Percentiles rank a stretch among this genome's conserved stretches.
Evolutionary conservation across 2,329 filamentous ascomycete genomes (phyloP).

Genomic region (Scedosporium minutisporum): DNA sequence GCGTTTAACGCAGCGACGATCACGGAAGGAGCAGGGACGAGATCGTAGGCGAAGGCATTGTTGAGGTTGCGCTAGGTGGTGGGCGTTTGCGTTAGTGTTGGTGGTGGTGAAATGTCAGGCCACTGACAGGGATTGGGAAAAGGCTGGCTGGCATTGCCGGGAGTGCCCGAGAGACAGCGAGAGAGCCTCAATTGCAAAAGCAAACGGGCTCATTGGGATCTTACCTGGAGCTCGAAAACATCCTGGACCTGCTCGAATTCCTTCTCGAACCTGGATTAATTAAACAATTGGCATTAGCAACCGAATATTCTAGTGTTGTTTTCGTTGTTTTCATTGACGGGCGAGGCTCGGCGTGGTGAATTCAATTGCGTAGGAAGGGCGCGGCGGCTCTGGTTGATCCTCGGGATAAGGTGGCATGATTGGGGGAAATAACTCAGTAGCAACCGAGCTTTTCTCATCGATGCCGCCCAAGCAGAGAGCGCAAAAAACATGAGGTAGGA

Average conservation of each 20-base stretch:
- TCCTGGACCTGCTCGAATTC: constrained; percentile 97
- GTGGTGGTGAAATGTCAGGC: constrained; percentile 11
- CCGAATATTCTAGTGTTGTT: neutral
- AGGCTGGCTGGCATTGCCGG: neutral
- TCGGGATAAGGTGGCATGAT: constrained; percentile 3
- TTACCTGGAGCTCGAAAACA: constrained; percentile 98
- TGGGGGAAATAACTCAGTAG: constrained; percentile 1
- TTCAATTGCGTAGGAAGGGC: neutral
- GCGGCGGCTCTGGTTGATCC: neutral
- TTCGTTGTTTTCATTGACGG: neutral
- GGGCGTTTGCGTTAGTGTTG: neutral
- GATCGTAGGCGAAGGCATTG: constrained; percentile 99
- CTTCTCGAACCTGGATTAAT: constrained; percentile 72
- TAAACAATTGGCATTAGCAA: constrained; percentile 4
- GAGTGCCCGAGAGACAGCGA: neutral
- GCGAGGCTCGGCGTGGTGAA: neutral
- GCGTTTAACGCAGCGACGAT: constrained; percentile 86
- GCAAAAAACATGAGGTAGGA: neutral
- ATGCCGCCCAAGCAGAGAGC: neutral
- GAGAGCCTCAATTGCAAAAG: neutral
- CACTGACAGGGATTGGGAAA: constrained; percentile 1
- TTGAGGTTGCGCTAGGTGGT: constrained; percentile 71
- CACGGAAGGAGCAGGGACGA: constrained; percentile 89
- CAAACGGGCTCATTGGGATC: constrained; percentile 5
- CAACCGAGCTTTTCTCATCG: neutral